Conservation (phyloP, 2,329 filamentous ascomycete genomes). For the Aspergillus sp. region DNA sequence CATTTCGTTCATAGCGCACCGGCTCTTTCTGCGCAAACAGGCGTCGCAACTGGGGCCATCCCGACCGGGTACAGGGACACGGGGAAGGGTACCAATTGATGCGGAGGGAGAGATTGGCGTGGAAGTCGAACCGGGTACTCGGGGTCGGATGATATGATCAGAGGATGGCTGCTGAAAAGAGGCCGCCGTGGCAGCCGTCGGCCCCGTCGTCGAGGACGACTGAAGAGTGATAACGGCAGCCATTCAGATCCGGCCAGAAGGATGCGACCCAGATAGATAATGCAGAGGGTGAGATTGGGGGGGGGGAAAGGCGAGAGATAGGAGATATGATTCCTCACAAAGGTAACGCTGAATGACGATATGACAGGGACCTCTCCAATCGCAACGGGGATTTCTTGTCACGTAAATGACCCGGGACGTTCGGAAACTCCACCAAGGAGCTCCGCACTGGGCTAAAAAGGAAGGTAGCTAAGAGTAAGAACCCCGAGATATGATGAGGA, state of each 20-base stretch:
- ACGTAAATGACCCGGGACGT: conserved; percentile 17
- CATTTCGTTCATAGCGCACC: conserved; percentile 45
- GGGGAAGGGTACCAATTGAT: conserved; percentile 25
- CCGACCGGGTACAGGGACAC: conserved; percentile 28
- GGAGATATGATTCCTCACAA: conserved; percentile 6
- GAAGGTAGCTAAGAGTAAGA: no score
- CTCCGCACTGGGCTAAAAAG: conserved; percentile 8
- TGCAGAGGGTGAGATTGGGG: background rate
- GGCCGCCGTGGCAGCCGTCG: conserved; percentile 19
- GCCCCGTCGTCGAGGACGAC: conserved; percentile 34
- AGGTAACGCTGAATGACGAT: background rate
- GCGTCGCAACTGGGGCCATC: conserved; percentile 44
- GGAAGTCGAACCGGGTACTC: conserved; percentile 20
- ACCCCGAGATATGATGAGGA: background rate
- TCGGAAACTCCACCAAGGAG: conserved; percentile 11
- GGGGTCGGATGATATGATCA: conserved; percentile 25
- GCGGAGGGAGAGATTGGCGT: conserved; percentile 18
- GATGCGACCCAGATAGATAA: background rate
- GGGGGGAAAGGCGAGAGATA: conserved; percentile 2
- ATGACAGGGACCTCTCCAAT: conserved; percentile 4
- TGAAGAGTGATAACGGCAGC: conserved; percentile 43
- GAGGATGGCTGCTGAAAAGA: conserved; percentile 27
- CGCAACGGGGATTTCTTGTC: conserved; percentile 12
- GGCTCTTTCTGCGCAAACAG: conserved; percentile 43
- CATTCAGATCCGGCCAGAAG: conserved; percentile 24